Percentiles rank a stretch among this genome's conserved stretches.
These are phyloP conservation scores for Zea mays DNA, from an alignment of 176 grass and related monocot species.

Conservation along the genomic window DNA sequence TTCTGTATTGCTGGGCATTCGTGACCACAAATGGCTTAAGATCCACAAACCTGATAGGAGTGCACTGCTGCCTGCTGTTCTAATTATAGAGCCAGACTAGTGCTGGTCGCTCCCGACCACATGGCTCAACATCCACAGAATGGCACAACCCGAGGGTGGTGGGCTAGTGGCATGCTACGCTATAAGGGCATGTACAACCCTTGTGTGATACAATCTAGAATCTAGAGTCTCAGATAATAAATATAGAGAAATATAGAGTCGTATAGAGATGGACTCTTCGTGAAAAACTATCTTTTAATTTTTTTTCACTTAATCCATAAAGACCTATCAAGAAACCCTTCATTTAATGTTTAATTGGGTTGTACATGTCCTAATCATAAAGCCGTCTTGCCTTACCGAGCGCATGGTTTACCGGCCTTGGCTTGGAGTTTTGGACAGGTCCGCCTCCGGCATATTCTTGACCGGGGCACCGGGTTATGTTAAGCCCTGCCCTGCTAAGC, in stretches of 20 bases:
- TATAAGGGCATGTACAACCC: neutral
- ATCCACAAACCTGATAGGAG: neutral
- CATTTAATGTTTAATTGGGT: too few species aligned
- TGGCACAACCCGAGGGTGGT: neutral
- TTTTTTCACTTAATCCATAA: too few species aligned
- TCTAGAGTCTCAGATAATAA: too few species aligned
- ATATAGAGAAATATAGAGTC: too few species aligned
- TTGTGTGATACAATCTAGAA: too few species aligned
- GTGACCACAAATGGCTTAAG: neutral
- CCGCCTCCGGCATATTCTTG: neutral
- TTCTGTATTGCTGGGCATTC: neutral
- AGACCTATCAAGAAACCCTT: too few species aligned
- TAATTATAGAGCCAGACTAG: constrained; percentile 1
- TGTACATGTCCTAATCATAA: neutral
- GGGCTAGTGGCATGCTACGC: neutral
- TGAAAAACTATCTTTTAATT: too few species aligned
- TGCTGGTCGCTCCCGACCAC: neutral
- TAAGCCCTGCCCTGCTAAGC: neutral
- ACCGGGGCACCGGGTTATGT: constrained; percentile 7
- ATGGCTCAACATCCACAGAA: neutral
- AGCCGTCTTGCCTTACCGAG: neutral
- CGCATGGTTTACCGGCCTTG: neutral
- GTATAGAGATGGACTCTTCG: neutral
- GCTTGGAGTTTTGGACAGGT: neutral
- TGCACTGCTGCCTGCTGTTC: neutral